Base-by-base conservation (phyloP, 106 monocot species). In the Iris macrosiphon region DNA sequence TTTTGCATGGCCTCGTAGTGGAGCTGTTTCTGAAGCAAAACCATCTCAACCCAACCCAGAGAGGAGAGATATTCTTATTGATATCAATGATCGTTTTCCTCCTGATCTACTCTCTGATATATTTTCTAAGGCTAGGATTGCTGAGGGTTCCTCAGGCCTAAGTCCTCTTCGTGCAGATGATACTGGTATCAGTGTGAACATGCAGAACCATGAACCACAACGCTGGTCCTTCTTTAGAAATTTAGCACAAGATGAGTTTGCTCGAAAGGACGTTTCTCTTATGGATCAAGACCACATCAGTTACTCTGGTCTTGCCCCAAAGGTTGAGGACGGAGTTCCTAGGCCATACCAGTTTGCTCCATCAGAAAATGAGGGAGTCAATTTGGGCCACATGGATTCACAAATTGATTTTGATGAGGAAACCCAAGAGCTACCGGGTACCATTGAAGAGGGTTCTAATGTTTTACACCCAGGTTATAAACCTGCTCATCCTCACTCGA, bases 201-300 rank as follows among this genome's bases (percentile, higher is more conserved):
- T 90, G 69, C 74, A 71, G 25, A 90, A 90, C 20, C 83, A 77
- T 73, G 90, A 90, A 53, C 85, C 85, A 23, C 47, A 86, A 45
- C 60, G 77, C 3, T 98, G 96, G 96, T 86, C 90, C 28, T 98
- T 87, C 54, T 98, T 90, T 66, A 72, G 96, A 70, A 80, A 86
- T 64, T 77, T 98, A 56, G 90, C 89, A 1, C 89, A 73, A 47
- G 77, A 72, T 55, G 95, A 88, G 67, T 94, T 98, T 80, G 60
- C 43, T 16, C 68, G 63, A 4, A 89, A 85, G 51, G 86, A 80
- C 67, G 66, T 79, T 70, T 88, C 93, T 42, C 74, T 93, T 41
- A 89, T 89, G 58, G 95, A 90, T 70, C 90, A 87, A 59, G 90
- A 90, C 40, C 76, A 78, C 23, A 62, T 74, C 60, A 53, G 41